These are phyloP conservation scores for Nicotiana benthamiana DNA, from an alignment of 257 asterid genomes.

Conservation along the genomic window DNA sequence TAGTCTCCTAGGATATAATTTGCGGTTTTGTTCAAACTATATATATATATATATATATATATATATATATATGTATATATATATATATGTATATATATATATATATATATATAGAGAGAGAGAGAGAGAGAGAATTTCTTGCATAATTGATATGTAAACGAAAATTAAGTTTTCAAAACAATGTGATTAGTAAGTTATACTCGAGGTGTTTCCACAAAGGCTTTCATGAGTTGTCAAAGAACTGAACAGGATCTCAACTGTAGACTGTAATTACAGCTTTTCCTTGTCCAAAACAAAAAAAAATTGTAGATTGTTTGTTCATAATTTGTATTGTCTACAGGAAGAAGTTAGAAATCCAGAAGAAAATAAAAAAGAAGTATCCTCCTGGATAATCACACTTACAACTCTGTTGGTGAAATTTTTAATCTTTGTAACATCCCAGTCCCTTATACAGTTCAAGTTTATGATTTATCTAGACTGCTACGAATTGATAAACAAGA, in stretches of 20 bases:
- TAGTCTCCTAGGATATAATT: not conserved
- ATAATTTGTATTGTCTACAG: constrained; percentile 22
- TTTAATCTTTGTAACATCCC: constrained; percentile 52
- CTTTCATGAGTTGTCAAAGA: too few species aligned
- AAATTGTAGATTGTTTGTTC: not conserved
- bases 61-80: too few species aligned
- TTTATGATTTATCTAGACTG: constrained; percentile 41
- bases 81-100: too few species aligned
- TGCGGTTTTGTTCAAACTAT: not conserved
- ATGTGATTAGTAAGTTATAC: not conserved
- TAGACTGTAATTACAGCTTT: not conserved
- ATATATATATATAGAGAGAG: too few species aligned
- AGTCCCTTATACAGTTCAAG: constrained; percentile 38
- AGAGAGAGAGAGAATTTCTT: too few species aligned
- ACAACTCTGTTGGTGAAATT: constrained; percentile 45
- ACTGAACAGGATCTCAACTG: not conserved
- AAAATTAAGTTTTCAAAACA: not conserved
- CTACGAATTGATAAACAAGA: constrained; percentile 49
- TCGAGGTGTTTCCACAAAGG: too few species aligned
- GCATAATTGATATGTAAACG: too few species aligned
- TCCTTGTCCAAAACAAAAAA: not conserved
- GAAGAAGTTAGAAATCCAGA: constrained; percentile 36
- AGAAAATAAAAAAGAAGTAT: constrained; percentile 26
- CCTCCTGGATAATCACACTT: constrained; percentile 21
- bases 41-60: too few species aligned